A percentile compares a stretch with the other conserved stretches of the same genome.
phyloP scores from a whole-genome alignment of 805 yeast genomes.

The Candida michaelii region DNA sequence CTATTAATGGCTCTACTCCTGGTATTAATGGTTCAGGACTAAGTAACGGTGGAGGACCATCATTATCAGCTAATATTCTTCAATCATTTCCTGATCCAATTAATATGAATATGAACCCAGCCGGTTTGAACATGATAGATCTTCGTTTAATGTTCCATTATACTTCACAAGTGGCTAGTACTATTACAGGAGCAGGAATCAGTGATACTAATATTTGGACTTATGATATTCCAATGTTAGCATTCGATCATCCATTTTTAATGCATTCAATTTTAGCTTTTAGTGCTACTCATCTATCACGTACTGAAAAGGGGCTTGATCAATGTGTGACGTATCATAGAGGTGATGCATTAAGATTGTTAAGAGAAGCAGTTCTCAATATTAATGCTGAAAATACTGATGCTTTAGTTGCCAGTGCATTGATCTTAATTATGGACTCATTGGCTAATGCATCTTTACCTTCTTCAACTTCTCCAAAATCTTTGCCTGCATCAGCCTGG shows the following conservation, averaged over 20 bases:
- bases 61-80: conserved; percentile 14
- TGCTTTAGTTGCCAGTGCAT: conserved; percentile 89
- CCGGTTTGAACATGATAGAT: conserved; percentile 65
- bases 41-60: conserved; percentile 9
- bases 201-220: conserved; percentile 86
- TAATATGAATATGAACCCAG: conserved; percentile 7
- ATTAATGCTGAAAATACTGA: conserved; percentile 86
- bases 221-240: conserved; percentile 81
- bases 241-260: conserved; percentile 82
- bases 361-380: conserved; percentile 83
- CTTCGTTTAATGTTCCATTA: conserved; percentile 84
- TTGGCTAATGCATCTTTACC: conserved; percentile 84
- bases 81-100: conserved; percentile 16
- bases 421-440: conserved; percentile 88
- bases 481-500: conserved; percentile 94
- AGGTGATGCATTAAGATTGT: conserved; percentile 76
- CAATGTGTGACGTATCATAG: conserved; percentile 83
- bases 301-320: conserved; percentile 73
- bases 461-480: conserved; percentile 47
- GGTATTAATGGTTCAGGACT: too few relatives aligned
- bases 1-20: not conserved
- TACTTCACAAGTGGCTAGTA: conserved; percentile 77
- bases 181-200: conserved; percentile 89
- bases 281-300: conserved; percentile 85
- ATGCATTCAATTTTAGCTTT: conserved; percentile 92